Evolutionary conservation across 139 green algal genomes (phyloP), one percentile per base, ranked within the genome.

Genomic region (Parachlorella kessleri): DNA sequence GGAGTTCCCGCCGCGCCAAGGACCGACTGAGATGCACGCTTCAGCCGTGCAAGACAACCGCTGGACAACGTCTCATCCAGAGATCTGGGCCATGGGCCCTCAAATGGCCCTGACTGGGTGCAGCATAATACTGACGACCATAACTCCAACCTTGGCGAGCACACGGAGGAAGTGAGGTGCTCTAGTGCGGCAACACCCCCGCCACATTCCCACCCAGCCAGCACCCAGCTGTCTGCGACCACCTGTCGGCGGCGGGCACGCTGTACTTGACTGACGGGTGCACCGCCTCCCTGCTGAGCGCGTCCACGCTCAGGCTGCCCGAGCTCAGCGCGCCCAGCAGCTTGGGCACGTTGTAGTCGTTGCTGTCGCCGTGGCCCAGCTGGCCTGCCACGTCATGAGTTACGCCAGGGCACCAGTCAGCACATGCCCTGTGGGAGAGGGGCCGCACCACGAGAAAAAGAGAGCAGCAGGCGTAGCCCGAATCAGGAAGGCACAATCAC

Each of bases 301-400:
- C 63, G 3, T 76, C 72, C 10, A 72, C 33, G 37, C 81, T 81
- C 38, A 89, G 79, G 32, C 40, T 78, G 24, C 81, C 85, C 1
- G 23, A 33, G 77, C 82, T 86, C 33, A 96, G 78, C 4, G 81
- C 73, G 26, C 80, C 70, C 75, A 96, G 84, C 9, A 76, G 59
- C 69, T 74, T 39, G 10, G 92, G 92, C n/a, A 74, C 37, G 48
- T 92, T 72, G 64, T 59, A 66, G 76, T 96, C 92, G 6, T 92
- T 64, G 3, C 75, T 93, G 79, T 87, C 82, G 28, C 94, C 93
- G 14, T 93, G 75, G 24, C 94, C 94, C 41, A 98, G 88, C 88
- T 98, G 94, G 14, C 94, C 94, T 0, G 8, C 24, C 21, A 6
- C 35, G 24, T 32, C 59, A 63, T 9, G 18, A 55, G 40, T 0